These are phyloP conservation scores for Diaporthe helianthi DNA, from an alignment of 2,329 filamentous ascomycete genomes.

Conservation along the genomic window DNA sequence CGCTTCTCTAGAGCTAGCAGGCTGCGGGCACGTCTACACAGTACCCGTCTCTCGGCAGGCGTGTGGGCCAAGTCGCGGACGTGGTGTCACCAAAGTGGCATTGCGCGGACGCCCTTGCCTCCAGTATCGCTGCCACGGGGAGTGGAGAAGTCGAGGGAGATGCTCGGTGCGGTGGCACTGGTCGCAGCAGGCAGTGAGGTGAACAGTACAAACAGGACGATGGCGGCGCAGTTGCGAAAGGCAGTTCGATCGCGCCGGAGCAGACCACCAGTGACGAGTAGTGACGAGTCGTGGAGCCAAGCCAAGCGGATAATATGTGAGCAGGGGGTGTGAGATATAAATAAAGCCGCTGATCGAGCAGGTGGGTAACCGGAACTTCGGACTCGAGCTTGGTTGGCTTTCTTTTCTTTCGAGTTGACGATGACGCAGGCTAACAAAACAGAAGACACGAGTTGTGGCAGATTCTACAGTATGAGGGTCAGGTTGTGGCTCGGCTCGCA, in stretches of 20 bases:
- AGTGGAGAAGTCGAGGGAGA: slow-evolving; percentile 11
- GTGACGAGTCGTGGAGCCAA: slow-evolving; percentile 22
- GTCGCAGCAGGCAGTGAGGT: not conserved
- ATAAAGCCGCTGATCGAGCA: slow-evolving; percentile 26
- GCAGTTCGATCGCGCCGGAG: slow-evolving; percentile 7
- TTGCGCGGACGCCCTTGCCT: slow-evolving; percentile 8
- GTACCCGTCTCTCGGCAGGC: slow-evolving; percentile 8
- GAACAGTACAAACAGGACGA: not conserved
- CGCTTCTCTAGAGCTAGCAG: not conserved
- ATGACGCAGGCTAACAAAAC: not conserved
- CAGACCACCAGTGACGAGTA: slow-evolving; percentile 19
- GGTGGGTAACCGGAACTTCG: not conserved
- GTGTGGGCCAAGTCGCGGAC: slow-evolving; percentile 20
- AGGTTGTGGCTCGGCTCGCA: not conserved
- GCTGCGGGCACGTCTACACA: not conserved
- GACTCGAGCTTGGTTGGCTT: not conserved
- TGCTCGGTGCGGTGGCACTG: slow-evolving; percentile 1
- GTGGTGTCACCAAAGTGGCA: slow-evolving; percentile 19
- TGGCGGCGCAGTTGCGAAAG: not conserved
- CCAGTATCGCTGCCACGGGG: not conserved
- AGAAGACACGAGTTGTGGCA: not conserved
- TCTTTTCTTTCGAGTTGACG: not conserved
- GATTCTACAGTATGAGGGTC: not conserved
- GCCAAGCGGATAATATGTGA: slow-evolving; percentile 19
- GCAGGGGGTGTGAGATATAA: slow-evolving; percentile 19